Conservation (phyloP, 768 basidiomycete genomes). For the Suillus weaverae region DNA sequence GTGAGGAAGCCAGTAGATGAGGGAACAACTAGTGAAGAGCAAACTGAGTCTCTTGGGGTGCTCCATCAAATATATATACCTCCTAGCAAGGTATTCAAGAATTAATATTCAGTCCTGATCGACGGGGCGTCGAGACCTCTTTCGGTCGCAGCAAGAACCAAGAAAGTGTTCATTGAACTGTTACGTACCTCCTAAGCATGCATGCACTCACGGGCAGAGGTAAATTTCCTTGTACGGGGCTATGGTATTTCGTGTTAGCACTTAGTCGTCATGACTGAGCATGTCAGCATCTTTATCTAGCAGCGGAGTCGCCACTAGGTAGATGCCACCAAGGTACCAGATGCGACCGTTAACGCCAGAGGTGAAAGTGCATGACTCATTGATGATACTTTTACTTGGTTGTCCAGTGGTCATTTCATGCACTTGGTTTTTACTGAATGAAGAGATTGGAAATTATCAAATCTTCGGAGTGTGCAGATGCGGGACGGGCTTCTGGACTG, state of each 20-base stretch:
- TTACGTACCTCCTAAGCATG: constrained; percentile 1
- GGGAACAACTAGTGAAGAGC: neutral
- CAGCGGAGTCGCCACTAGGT: neutral
- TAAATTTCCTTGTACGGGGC: neutral
- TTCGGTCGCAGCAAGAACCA: neutral
- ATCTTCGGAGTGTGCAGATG: neutral
- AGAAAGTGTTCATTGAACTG: neutral
- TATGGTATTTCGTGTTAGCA: neutral
- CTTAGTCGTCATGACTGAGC: constrained; percentile 1
- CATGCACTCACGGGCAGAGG: neutral
- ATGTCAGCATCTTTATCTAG: neutral
- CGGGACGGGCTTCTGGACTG: neutral
- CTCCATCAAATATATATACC: neutral
- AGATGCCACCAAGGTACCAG: neutral
- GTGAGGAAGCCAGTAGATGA: constrained; percentile 5
- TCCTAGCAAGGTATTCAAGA: neutral
- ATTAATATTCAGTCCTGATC: neutral
- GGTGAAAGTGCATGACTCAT: neutral
- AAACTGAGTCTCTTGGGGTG: neutral
- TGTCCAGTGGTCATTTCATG: neutral
- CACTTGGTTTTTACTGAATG: neutral
- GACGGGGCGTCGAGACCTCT: neutral
- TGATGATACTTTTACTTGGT: neutral
- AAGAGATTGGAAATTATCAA: neutral
- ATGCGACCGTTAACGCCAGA: neutral